Evolutionary conservation across 176 grass and related monocot species (phyloP).

Genomic region (Raddia guianensis): DNA sequence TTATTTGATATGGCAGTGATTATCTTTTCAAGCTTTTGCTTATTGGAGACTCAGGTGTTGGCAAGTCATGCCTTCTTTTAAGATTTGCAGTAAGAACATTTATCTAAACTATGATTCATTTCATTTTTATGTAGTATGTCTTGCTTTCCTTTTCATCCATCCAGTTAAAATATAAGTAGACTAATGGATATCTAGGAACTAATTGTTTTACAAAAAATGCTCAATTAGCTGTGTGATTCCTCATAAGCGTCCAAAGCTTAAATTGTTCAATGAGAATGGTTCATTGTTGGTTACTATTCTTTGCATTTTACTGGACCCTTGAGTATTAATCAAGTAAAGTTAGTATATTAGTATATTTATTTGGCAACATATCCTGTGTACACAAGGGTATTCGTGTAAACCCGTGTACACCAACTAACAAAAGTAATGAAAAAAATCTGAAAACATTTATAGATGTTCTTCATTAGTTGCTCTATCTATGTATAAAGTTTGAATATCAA

Average conservation of each 20-base stretch:
- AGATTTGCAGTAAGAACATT: conserved; percentile 65
- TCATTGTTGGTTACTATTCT: not conserved
- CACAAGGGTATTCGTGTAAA: no score
- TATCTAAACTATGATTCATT: conserved; percentile 1
- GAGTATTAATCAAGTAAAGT: not conserved
- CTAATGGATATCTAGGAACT: not conserved
- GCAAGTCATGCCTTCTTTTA: conserved; percentile 79
- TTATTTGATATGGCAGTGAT: conserved; percentile 50
- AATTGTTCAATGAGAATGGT: not conserved
- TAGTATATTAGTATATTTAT: not conserved
- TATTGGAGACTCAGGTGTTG: conserved; percentile 78
- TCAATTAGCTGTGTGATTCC: not conserved
- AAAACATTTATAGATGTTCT: no score
- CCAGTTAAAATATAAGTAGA: conserved; percentile 5
- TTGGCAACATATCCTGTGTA: no score
- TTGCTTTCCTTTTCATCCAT: not conserved
- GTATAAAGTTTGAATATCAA: no score
- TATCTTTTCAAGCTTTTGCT: conserved; percentile 83
- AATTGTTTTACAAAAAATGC: not conserved
- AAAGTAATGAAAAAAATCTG: no score
- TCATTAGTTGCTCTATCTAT: no score
- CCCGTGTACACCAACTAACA: no score
- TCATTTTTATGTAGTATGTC: not conserved
- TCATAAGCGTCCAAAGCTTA: conserved; percentile 8
- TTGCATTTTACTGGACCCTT: not conserved